Evolutionary conservation across 192 early-diverging fungal genomes (phyloP).

Genomic region (Entrophospora sp.): DNA sequence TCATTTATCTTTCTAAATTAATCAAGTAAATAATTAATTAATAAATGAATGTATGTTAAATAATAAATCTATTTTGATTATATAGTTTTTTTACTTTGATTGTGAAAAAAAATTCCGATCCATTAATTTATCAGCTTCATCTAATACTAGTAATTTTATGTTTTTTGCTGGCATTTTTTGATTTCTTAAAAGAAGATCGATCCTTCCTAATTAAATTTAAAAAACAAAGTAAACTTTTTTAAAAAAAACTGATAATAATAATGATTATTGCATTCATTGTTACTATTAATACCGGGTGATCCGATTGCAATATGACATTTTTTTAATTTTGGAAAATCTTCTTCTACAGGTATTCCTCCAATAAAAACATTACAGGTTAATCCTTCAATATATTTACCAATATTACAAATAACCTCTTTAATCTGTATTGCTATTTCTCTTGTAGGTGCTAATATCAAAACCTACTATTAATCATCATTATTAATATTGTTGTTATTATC

Average conservation of each 20-base stretch:
- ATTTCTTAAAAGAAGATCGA: conserved; percentile 33
- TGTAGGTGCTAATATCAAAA: conserved; percentile 51
- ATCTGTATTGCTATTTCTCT: conserved; percentile 59
- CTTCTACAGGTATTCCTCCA: conserved; percentile 41
- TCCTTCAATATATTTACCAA: conserved; percentile 21
- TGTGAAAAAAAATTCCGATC: conserved; percentile 35
- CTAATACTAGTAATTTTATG: conserved; percentile 43
- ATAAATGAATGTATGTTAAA: neutral
- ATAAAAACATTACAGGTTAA: conserved; percentile 41
- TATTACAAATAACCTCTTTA: conserved; percentile 39
- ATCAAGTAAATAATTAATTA: neutral
- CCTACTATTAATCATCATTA: too few relatives aligned
- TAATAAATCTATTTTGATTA: neutral
- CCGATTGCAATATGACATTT: conserved; percentile 45
- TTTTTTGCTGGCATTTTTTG: conserved; percentile 27
- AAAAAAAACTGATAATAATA: too few relatives aligned
- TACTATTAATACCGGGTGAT: conserved; percentile 35
- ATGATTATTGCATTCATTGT: too few relatives aligned
- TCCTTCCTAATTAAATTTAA: conserved; percentile 35
- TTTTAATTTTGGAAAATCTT: conserved; percentile 34
- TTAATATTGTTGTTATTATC: too few relatives aligned
- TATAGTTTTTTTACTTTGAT: conserved; percentile 16
- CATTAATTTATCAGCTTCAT: conserved; percentile 59
- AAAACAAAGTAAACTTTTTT: too few relatives aligned
- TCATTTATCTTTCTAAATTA: conserved; percentile 28